These are phyloP conservation scores for Dendrobium chrysotoxum DNA, from an alignment of 106 monocot genomes.

Conservation along the genomic window DNA sequence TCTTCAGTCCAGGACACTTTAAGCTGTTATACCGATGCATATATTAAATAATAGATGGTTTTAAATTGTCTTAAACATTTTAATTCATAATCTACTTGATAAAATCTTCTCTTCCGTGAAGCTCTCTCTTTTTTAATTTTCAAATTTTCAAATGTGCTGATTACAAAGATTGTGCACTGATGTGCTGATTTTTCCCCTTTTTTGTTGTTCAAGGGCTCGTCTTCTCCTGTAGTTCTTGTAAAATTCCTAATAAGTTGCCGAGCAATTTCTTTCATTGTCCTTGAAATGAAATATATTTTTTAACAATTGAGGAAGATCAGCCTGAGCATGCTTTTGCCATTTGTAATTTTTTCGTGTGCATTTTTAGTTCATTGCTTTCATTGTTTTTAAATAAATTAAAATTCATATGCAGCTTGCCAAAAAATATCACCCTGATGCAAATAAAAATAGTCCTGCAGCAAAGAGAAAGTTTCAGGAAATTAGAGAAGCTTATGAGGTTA, in stretches of 20 bases:
- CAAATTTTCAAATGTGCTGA: no score
- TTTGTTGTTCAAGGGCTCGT: background rate
- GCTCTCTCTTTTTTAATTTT: background rate
- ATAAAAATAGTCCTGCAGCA: conserved; percentile 66
- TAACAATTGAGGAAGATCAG: background rate
- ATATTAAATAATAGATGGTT: background rate
- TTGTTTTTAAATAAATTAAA: conserved; percentile 4
- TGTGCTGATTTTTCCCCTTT: background rate
- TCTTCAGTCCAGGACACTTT: background rate
- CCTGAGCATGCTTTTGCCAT: background rate
- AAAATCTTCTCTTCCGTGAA: background rate
- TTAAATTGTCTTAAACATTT: background rate
- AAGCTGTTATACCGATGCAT: background rate
- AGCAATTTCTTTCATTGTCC: background rate
- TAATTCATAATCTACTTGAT: background rate
- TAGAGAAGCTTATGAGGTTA: conserved; percentile 93
- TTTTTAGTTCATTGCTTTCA: background rate
- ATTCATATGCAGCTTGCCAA: conserved; percentile 75
- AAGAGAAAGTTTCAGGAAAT: conserved; percentile 97
- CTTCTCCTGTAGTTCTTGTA: background rate
- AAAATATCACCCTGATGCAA: conserved; percentile 93
- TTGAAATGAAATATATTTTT: background rate
- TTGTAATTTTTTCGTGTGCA: background rate
- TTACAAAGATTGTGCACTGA: background rate
- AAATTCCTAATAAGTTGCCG: background rate